Conservation (phyloP, 164 flowering plant species). For the Stephania yunnanensis region DNA sequence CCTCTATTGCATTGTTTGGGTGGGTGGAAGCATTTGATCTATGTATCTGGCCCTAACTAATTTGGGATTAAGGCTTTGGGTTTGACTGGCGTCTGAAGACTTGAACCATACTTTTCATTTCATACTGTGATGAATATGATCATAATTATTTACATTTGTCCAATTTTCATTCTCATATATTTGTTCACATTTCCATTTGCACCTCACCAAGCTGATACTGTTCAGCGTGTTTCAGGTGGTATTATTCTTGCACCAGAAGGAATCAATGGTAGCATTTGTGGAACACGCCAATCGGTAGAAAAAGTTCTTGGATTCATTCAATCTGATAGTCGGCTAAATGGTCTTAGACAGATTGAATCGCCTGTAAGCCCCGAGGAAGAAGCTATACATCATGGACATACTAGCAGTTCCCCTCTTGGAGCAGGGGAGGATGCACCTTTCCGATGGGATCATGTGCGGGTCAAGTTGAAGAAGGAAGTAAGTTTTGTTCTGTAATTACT, state of each 20-base stretch:
- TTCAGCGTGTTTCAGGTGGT: slow-evolving; percentile 98
- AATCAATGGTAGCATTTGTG: slow-evolving; percentile 96
- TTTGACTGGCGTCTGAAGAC: no score
- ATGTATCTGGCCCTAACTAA: no score
- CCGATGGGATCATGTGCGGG: slow-evolving; percentile 97
- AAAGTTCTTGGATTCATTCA: slow-evolving; percentile 72
- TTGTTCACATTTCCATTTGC: background rate
- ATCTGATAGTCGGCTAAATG: slow-evolving; percentile 58
- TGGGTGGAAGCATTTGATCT: no score
- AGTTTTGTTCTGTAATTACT: no score
- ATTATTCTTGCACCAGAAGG: slow-evolving; percentile 97
- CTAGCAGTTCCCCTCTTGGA: slow-evolving; percentile 76
- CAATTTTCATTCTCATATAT: background rate
- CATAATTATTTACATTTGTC: no score
- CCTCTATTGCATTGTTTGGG: no score
- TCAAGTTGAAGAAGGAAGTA: slow-evolving; percentile 93
- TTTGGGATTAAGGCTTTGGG: no score
- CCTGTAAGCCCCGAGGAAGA: slow-evolving; percentile 96
- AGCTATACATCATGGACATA: slow-evolving; percentile 91
- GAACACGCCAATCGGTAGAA: slow-evolving; percentile 68
- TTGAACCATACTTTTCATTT: no score
- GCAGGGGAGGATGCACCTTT: slow-evolving; percentile 98
- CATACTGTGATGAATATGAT: no score
- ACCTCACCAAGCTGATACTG: slow-evolving; percentile 54
- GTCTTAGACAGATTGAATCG: slow-evolving; percentile 72